Conservation (phyloP, 139 green algal genomes). For the Astrephomene gubernaculifera region DNA sequence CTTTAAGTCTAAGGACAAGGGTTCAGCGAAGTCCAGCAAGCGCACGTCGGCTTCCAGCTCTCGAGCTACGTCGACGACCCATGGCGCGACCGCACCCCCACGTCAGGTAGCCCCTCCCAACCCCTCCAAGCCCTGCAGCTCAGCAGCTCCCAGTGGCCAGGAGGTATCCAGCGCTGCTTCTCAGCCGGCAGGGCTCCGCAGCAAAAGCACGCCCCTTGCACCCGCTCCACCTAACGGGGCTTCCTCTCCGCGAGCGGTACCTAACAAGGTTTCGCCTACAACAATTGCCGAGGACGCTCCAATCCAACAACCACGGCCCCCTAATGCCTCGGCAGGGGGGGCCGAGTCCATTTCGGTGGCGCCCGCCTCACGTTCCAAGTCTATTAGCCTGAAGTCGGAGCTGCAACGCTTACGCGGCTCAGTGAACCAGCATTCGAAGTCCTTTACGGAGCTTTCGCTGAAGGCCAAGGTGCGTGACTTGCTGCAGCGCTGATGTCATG, state of each 20-base stretch:
- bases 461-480: slow-evolving; percentile 26
- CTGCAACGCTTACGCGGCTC: slow-evolving; percentile 10
- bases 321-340: background rate
- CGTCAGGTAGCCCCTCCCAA: background rate
- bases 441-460: slow-evolving; percentile 21
- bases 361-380: slow-evolving; percentile 10
- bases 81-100: background rate
- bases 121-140: slow-evolving; percentile 9
- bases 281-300: background rate
- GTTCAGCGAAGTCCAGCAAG: slow-evolving; percentile 23
- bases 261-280: background rate
- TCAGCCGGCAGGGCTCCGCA: background rate
- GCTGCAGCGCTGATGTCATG: too few relatives aligned
- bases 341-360: background rate
- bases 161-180: background rate
- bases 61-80: background rate
- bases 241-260: background rate
- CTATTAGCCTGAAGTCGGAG: slow-evolving; percentile 17
- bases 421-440: slow-evolving; percentile 28
- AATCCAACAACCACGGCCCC: background rate
- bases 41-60: slow-evolving; percentile 1
- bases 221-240: background rate
- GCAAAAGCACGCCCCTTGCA: background rate
- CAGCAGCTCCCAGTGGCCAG: background rate
- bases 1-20: slow-evolving; percentile 34